A percentile compares a stretch with the other conserved stretches of the same genome.
Evolutionary conservation across 768 basidiomycete genomes (phyloP).

Genomic region (Rhodotorula babjevae): DNA sequence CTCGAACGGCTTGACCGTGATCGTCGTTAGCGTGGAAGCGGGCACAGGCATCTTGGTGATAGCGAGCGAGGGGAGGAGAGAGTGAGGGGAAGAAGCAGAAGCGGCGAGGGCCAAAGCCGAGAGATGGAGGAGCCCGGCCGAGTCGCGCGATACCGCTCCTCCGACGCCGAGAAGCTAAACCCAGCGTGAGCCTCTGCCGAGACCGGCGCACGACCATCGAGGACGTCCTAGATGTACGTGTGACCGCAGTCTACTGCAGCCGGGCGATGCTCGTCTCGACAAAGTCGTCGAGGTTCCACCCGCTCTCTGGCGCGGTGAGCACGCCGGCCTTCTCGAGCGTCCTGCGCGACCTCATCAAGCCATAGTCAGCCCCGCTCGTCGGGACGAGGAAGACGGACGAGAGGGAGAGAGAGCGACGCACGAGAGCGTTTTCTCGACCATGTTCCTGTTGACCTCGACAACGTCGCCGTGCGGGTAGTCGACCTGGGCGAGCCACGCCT

Average conservation of each 20-base stretch:
- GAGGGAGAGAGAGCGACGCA: not conserved
- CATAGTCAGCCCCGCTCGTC: not conserved
- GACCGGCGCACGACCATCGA: no score
- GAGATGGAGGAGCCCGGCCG: no score
- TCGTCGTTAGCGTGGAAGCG: no score
- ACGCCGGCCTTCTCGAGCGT: slow-evolving; percentile 41
- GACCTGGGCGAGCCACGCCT: slow-evolving; percentile 49
- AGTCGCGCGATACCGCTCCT: no score
- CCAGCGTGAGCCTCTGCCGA: no score
- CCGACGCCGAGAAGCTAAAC: no score
- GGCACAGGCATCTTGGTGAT: no score
- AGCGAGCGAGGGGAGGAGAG: no score
- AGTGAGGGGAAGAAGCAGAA: no score
- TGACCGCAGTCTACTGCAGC: slow-evolving; percentile 6
- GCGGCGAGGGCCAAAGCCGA: no score
- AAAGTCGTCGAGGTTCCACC: slow-evolving; percentile 40
- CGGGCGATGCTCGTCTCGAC: slow-evolving; percentile 38
- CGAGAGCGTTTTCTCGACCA: slow-evolving; percentile 40
- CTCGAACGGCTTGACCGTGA: no score
- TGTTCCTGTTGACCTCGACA: slow-evolving; percentile 19
- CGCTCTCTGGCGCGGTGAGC: slow-evolving; percentile 21
- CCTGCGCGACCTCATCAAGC: not conserved
- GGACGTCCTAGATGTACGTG: no score
- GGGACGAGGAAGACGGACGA: not conserved
- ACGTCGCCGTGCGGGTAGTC: slow-evolving; percentile 37